phyloP scores from a whole-genome alignment of 176 grass and related monocot genomes.

The Rhipidocladum racemiflorum region DNA sequence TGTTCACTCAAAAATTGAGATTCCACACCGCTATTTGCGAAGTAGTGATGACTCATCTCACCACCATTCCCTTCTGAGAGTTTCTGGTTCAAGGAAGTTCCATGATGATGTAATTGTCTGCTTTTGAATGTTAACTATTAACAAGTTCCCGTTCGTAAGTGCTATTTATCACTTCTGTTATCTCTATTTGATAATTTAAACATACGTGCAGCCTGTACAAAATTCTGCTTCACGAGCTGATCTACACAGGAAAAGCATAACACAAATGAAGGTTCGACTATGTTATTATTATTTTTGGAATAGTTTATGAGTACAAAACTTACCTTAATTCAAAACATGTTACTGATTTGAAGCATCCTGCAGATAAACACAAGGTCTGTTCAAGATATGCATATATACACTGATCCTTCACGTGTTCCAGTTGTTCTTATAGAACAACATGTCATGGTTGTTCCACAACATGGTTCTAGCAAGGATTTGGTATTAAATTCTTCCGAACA shows the following conservation, averaged over 20 bases:
- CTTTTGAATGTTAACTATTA: background rate
- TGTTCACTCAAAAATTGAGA: conserved; percentile 87
- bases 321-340: background rate
- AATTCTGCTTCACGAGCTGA: conserved; percentile 72
- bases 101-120: conserved; percentile 65
- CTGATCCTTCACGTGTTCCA: conserved; percentile 82
- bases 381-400: conserved; percentile 97
- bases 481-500: conserved; percentile 41
- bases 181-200: conserved; percentile 29
- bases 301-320: background rate
- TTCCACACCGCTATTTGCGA: conserved; percentile 72
- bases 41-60: conserved; percentile 74
- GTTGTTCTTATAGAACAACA: conserved; percentile 95
- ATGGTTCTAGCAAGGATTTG: conserved; percentile 56
- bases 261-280: conserved; percentile 79
- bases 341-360: conserved; percentile 36
- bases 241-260: conserved; percentile 92
- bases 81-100: conserved; percentile 62
- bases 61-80: conserved; percentile 59
- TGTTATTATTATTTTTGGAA: conserved; percentile 6
- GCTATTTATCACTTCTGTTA: background rate
- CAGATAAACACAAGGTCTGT: conserved; percentile 80
- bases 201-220: conserved; percentile 59
- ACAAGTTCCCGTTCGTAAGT: background rate
- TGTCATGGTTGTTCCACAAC: conserved; percentile 86